Evolutionary conservation across 306 rosid genomes (phyloP), one percentile per base, ranked within the genome.

Genomic region (Arachis hypogaea): DNA sequence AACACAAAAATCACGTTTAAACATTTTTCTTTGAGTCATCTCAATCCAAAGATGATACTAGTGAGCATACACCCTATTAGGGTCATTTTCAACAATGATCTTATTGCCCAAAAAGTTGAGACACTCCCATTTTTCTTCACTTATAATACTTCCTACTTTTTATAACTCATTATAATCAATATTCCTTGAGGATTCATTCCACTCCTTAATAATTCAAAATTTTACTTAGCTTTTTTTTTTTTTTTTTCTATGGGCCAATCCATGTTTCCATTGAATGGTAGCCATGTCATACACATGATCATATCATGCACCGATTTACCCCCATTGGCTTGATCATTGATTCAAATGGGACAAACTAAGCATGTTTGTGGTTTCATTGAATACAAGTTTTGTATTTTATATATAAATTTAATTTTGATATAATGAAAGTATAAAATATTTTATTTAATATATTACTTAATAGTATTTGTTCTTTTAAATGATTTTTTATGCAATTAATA

Each of bases 41-140:
- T 7, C 46, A 43, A 43, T 43, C 46, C 46, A 43, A 43, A 43
- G 46, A 43, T 43, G 46, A 6, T 43, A 43, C 67, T 18, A 10
- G 42, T 60, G 73, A 69, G 72, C 44, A 63, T 18, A 56, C 66
- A 54, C 54, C 59, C 68, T 73, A 42, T 12, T 70, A 9, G 36
- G 40, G 77, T 80, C 72, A 10, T 69, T 82, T 73, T 75, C 82
- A 63, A 72, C 85, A 72, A 81, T 81, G 78, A 89, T 84, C 73
- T 74, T 75, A 76, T 78, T 81, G 78, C 74, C 80, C 71, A 71
- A 78, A 78, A 86, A 84, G 83, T 68, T 84, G 78, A 67, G 85
- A 84, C 84, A 82, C 68, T 58, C 69, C 54, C 75, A 18, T 77
- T 80, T 78, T 61, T 65, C 80, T 51, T 61, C 73, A 76, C 82